Conservation (phyloP, 2,329 filamentous ascomycete genomes). For the Xylariaceae sp. region DNA sequence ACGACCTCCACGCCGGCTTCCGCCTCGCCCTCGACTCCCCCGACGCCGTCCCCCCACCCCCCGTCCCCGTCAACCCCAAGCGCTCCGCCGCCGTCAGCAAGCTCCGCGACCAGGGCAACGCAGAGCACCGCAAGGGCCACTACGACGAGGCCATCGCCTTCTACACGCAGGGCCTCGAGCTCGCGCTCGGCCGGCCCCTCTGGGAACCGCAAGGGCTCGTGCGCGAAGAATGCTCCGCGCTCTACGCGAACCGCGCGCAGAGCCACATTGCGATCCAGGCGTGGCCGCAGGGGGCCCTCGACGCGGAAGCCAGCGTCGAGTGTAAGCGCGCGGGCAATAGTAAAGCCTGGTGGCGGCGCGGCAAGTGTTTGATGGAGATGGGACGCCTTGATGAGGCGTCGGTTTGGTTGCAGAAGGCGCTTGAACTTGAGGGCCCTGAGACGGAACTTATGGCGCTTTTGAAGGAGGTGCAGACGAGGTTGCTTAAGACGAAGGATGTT, state of each 20-base stretch:
- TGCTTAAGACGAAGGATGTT: constrained; percentile 37
- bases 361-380: constrained; percentile 87
- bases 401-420: constrained; percentile 67
- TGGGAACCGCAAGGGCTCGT: constrained; percentile 87
- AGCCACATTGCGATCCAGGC: constrained; percentile 75
- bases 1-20: constrained; percentile 70
- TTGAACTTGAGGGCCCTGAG: constrained; percentile 78
- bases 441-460: constrained; percentile 58
- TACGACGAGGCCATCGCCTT: constrained; percentile 71
- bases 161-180: constrained; percentile 82
- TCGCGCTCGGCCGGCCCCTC: constrained; percentile 73
- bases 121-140: constrained; percentile 70
- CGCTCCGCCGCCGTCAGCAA: constrained; percentile 83
- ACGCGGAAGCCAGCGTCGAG: constrained; percentile 85
- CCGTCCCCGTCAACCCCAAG: constrained; percentile 88
- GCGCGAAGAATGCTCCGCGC: constrained; percentile 72
- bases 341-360: constrained; percentile 91
- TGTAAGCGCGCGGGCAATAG: constrained; percentile 80
- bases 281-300: constrained; percentile 82
- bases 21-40: constrained; percentile 55
- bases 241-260: constrained; percentile 86
- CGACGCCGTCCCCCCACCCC: constrained; percentile 69
- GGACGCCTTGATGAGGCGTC: constrained; percentile 74
- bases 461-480: constrained; percentile 53
- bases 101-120: constrained; percentile 82